phyloP scores from a whole-genome alignment of 139 green algal genomes.

The Pedinophyceae sp. region DNA sequence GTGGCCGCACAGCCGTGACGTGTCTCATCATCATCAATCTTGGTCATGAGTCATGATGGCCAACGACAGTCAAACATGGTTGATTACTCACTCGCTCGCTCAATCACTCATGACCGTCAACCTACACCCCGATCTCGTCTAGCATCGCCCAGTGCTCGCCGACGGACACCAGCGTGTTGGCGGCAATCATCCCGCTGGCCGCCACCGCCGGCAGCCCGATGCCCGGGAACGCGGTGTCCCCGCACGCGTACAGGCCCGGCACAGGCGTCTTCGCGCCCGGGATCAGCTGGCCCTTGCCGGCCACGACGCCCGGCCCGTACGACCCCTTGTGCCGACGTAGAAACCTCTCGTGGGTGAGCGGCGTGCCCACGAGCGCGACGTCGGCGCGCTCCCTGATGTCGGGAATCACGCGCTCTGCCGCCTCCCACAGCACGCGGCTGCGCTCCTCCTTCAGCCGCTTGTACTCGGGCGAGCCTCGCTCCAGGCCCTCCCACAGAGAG shows the following conservation, averaged over 20 bases:
- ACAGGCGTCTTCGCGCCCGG: conserved; percentile 3
- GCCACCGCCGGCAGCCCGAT: conserved; percentile 64
- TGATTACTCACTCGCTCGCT: too few relatives aligned
- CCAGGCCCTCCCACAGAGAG: conserved; percentile 62
- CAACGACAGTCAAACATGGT: too few relatives aligned
- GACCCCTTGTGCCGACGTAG: conserved; percentile 57
- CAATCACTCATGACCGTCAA: too few relatives aligned
- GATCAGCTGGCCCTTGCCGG: conserved; percentile 10
- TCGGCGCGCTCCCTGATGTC: conserved; percentile 59
- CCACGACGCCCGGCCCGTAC: conserved; percentile 57
- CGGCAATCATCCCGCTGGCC: conserved; percentile 41
- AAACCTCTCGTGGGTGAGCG: conserved; percentile 82
- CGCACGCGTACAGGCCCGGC: conserved; percentile 37
- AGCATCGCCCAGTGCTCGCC: conserved; percentile 45
- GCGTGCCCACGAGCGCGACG: conserved; percentile 63
- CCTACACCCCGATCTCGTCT: conserved; percentile 26
- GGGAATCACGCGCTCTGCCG: conserved; percentile 67
- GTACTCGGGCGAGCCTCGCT: conserved; percentile 58
- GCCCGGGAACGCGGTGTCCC: conserved; percentile 57
- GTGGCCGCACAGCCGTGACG: too few relatives aligned
- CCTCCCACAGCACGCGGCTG: conserved; percentile 63
- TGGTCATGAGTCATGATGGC: too few relatives aligned
- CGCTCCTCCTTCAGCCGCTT: conserved; percentile 75
- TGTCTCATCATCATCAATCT: too few relatives aligned
- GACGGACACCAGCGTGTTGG: conserved; percentile 53